Evolutionary conservation across 495 filamentous ascomycete genomes (phyloP), one percentile per base, ranked within the genome.

Genomic region (Alectoria sarmentosa): DNA sequence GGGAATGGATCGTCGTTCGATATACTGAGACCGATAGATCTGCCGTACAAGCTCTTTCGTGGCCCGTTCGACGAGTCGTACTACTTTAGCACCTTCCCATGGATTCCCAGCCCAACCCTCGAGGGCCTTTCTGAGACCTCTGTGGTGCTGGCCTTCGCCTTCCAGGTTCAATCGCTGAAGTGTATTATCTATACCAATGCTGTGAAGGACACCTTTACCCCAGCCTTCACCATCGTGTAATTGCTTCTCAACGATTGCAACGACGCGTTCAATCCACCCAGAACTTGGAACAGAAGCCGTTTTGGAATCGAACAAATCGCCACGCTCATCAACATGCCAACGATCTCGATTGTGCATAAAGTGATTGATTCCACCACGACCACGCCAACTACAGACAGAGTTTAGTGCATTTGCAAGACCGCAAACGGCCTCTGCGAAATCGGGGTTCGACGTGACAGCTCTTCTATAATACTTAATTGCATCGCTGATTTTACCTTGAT

Each of bases 401-500:
- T 96, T 98, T 36, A 98, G 82, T 32, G 94, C 95, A 69, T 96
- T 98, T 17, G 93, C 94, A 58, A 99, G 81, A 17, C 94, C 94
- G 73, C 94, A 99, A 2, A 98, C 92, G 5, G 94, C 94, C 76
- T 98, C 94, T 17, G 95, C 92, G 76, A 99, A 99, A 30, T 96
- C 89, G 0, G 94, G 94, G 69, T 93, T 99, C 39, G 91, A 85
- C 55, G 83, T 81, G 58, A 99, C 94, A 39, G 94, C 94, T 65
- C 92, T 85, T 67, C 84, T 87, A 78, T 99, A 99, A 73, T 95
- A 98, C 23, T 76, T 76, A 59, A 99, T 97, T 8, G 94, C 95
- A 67, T 99, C 94, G 63, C 84, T 90, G 65, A 96, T 90, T 54
- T 88, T 84, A 15, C 95, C 95, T 72, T 95, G 90, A 73, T 99